Conservation (phyloP, 306 rosid genomes). For the Begonia peltatifolia region DNA sequence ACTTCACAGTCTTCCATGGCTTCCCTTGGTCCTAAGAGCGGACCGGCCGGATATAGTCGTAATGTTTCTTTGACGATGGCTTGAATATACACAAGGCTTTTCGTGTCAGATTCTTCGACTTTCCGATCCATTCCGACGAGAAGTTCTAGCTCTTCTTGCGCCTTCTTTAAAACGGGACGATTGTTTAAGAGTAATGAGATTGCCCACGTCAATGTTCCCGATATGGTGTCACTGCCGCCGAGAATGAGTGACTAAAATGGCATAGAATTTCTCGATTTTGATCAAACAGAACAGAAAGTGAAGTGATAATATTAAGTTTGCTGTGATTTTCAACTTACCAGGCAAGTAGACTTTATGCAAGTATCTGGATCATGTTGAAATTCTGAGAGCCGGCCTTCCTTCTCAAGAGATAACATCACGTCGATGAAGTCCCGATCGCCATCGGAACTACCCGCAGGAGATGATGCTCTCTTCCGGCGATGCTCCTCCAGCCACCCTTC, state of each 20-base stretch:
- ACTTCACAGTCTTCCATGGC: slow-evolving; percentile 36
- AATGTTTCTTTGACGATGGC: slow-evolving; percentile 42
- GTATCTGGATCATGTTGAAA: slow-evolving; percentile 23
- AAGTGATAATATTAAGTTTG: too few relatives aligned
- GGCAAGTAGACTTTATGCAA: slow-evolving; percentile 48
- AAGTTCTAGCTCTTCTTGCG: slow-evolving; percentile 33
- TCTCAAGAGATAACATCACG: slow-evolving; percentile 37
- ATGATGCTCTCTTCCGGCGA: slow-evolving; percentile 15
- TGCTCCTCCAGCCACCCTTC: slow-evolving; percentile 44
- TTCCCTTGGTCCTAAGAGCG: slow-evolving; percentile 34
- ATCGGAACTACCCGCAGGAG: slow-evolving; percentile 1
- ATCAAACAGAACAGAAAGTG: too few relatives aligned
- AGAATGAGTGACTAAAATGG: slow-evolving; percentile 24
- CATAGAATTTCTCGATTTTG: background rate
- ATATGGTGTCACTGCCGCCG: slow-evolving; percentile 38
- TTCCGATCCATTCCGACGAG: slow-evolving; percentile 24
- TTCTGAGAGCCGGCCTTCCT: slow-evolving; percentile 20
- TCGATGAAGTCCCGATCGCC: slow-evolving; percentile 46
- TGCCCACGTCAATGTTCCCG: slow-evolving; percentile 37
- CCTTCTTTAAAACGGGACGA: slow-evolving; percentile 19
- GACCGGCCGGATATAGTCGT: slow-evolving; percentile 43
- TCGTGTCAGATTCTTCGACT: slow-evolving; percentile 37
- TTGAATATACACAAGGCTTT: slow-evolving; percentile 23
- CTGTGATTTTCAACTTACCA: slow-evolving; percentile 16
- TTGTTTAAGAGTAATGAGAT: slow-evolving; percentile 42